Base-by-base conservation (phyloP, 768 basidiomycete species). In the Agrocybe pediades region DNA sequence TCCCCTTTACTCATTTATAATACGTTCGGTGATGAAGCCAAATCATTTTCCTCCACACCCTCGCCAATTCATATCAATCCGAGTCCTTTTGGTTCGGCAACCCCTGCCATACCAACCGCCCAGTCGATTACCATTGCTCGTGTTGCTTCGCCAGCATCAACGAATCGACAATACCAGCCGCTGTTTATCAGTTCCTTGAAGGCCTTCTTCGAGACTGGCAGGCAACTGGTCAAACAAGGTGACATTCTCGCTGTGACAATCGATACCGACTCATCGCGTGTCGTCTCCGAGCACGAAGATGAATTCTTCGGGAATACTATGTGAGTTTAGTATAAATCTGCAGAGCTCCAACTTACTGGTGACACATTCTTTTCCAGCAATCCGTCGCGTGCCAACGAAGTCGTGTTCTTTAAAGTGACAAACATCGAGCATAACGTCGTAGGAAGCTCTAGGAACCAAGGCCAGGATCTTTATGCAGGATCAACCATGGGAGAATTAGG, bases 351-450 rank as follows among this genome's bases (percentile, higher is more conserved):
- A 42, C 23, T 26, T 24, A 49, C 26, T 47, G 27, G 41, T 42
- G 15, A 27, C 5, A 29, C 60, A 62, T 23, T 55, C 56, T 56
- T 62, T 56, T 15, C 15, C 41, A 55, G 47, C 36, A 60, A 56
- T 45, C 61, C 60, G 9, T 44, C 55, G 16, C 71, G 69, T 19
- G 39, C 70, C 60, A 65, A 85, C 61, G 72, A 83, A 60, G 62
- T 84, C 2, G 85, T 88, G 0, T 92, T 83, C 63, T 98, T 98
- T 68, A 73, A 84, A 51, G 76, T 98, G 45, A 90, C 90, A 13
- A 82, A 88, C 51, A 70, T 97, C 27, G 88, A 90, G 26, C 82
- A 85, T 63, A 83, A 85, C 47, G 71, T 84, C 0, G 66, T 84
- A 6, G 62, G 76, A 27, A 68, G 67, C 58, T 40, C 65, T 50